Evolutionary conservation across 1,284 basidiomycete species (phyloP).

Genomic region (Exsudoporus floridanus): DNA sequence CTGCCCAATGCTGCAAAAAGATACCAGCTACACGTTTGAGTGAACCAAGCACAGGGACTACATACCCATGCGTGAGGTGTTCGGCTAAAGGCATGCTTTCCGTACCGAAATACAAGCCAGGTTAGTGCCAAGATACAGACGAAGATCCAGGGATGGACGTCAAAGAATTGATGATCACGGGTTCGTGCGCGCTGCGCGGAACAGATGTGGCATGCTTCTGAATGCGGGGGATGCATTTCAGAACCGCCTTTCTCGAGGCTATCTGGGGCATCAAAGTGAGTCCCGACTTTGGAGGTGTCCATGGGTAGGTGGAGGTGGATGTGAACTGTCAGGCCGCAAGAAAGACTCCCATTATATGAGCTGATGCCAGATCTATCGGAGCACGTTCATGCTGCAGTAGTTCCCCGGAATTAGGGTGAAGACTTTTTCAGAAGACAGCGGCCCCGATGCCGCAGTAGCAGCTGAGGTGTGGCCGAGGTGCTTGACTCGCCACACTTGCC

Average conservation of each 20-base stretch:
- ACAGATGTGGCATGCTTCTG: background rate
- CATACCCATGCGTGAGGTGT: constrained; percentile 15
- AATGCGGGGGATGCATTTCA: background rate
- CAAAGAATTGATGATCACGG: background rate
- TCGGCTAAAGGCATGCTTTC: constrained; percentile 3
- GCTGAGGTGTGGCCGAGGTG: no score
- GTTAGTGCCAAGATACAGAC: constrained; percentile 5
- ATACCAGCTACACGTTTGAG: background rate
- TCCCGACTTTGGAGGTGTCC: constrained; percentile 14
- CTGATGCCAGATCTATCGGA: background rate
- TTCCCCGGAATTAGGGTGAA: background rate
- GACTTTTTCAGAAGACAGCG: background rate
- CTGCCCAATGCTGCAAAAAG: constrained; percentile 6
- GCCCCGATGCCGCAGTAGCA: no score
- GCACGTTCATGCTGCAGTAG: background rate
- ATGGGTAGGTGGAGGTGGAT: constrained; percentile 9
- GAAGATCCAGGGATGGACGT: constrained; percentile 12
- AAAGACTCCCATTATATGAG: background rate
- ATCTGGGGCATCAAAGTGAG: constrained; percentile 3
- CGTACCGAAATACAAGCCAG: constrained; percentile 17
- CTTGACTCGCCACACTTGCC: no score
- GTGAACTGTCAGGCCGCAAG: background rate
- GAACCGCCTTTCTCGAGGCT: constrained; percentile 24
- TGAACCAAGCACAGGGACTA: background rate
- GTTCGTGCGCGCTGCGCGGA: background rate